Conservation (phyloP, 352 stramenopile genomes). For the Pythium scleroteichum region DNA sequence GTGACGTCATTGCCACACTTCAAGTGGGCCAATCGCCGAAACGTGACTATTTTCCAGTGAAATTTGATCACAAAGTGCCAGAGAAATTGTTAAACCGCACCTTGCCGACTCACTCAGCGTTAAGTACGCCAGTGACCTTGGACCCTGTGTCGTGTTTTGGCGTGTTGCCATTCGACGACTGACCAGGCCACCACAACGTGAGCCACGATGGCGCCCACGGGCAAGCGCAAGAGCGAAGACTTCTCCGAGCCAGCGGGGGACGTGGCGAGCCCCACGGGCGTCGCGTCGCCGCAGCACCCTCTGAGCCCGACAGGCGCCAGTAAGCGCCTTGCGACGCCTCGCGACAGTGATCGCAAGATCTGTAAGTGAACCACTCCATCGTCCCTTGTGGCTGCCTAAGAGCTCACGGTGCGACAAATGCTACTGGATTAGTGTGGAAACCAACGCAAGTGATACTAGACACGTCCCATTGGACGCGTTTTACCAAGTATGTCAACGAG, state of each 20-base stretch:
- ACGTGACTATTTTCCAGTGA: conserved; percentile 11
- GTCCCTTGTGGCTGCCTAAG: conserved; percentile 1
- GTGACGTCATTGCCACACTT: conserved; percentile 21
- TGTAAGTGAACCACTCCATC: conserved; percentile 7
- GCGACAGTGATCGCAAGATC: conserved; percentile 17
- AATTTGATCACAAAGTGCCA: conserved; percentile 5
- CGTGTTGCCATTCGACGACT: conserved; percentile 12
- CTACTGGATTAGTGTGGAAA: conserved; percentile 46
- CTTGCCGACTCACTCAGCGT: background rate
- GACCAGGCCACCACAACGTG: background rate
- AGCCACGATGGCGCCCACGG: conserved; percentile 12
- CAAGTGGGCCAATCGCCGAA: conserved; percentile 9
- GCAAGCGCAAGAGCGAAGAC: conserved; percentile 31
- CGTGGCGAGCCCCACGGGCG: conserved; percentile 3
- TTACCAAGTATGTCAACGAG: conserved; percentile 62
- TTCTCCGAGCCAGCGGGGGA: conserved; percentile 6
- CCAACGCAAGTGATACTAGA: conserved; percentile 45
- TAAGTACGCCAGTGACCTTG: conserved; percentile 15
- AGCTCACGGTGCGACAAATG: background rate
- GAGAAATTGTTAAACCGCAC: background rate
- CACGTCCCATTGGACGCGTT: conserved; percentile 68
- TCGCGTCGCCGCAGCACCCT: conserved; percentile 2
- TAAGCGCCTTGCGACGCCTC: conserved; percentile 15
- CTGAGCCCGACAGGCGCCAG: conserved; percentile 15
- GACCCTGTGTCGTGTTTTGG: conserved; percentile 8